Evolutionary conservation across 305 asterid genomes (phyloP), one percentile per base, ranked within the genome.

Genomic region (Galium porrigens): DNA sequence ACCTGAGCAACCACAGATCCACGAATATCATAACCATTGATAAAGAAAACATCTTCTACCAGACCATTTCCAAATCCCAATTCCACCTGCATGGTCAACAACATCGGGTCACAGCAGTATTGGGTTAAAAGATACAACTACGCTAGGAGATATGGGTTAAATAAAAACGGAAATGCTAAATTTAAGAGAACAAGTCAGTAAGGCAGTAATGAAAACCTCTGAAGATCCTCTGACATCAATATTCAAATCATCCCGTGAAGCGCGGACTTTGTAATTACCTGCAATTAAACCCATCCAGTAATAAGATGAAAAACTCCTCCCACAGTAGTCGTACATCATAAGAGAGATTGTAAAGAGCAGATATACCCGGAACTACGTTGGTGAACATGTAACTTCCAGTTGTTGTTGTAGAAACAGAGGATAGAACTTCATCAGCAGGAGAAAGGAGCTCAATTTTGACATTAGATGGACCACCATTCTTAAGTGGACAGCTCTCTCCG

Each of bases 1-100:
- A 89, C 98, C 98, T 91, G 95, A 69, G 98, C 90, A 72, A 82
- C 92, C 74, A 91, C 98, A 83, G 76, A 67, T 69, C 96, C 98
- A 65, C 83, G 87, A 73, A 89, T 86, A 77, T 86, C 92, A 71
- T 88, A 91, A 65, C 98, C 98, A 52, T 92, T 77, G 70, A 83
- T 85, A 76, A 80, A 86, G 81, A 91, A 91, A 67, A 83, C 76
- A 71, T 89, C 95, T 72, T 80, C 86, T 58, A 85, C 86, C 77
- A 82, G 71, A 32, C 79, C 77, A 56, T 88, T 91, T 71, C 82
- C 83, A 72, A 91, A 89, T 59, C 89, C 90, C 73, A 91, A 62
- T 67, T 83, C 94, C 69, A 88, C 86, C 95, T 90, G 90, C 87
- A 82, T 30, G 61, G 71, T 59, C 59, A 73, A 20, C 78, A 29